phyloP scores from a whole-genome alignment of 495 filamentous ascomycete species.

The Talaromyces adpressus region DNA sequence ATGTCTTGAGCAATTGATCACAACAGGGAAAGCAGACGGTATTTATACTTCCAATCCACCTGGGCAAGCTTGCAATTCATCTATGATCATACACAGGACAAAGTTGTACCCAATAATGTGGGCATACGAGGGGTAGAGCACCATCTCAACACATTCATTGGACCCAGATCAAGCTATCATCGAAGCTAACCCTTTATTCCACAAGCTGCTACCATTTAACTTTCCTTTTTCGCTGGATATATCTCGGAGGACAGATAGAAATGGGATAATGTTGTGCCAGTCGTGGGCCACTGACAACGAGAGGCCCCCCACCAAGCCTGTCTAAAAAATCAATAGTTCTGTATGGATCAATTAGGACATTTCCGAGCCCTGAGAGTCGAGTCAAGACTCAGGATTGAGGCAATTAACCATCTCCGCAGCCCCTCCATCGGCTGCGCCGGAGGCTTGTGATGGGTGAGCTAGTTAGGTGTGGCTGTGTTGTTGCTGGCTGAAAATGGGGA shows the following conservation, averaged over 20 bases:
- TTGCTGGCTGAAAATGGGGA: background rate
- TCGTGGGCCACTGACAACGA: background rate
- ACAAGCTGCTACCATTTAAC: background rate
- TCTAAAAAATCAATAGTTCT: background rate
- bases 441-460: slow-evolving; percentile 1
- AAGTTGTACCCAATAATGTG: background rate
- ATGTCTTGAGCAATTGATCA: background rate
- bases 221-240: background rate
- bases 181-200: background rate
- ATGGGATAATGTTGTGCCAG: background rate
- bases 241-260: background rate
- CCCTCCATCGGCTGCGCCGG: background rate
- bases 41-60: background rate
- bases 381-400: background rate
- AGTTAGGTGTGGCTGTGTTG: background rate
- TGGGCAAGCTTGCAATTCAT: background rate
- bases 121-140: background rate
- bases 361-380: background rate
- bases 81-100: background rate
- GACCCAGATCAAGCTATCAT: background rate
- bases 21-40: background rate
- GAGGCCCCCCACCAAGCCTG: background rate
- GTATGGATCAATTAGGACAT: background rate
- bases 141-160: background rate
- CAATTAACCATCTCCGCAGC: background rate